Evolutionary conservation across 2,329 filamentous ascomycete genomes (phyloP), one percentile per base, ranked within the genome.

Genomic region (Aureobasidium uvarum): DNA sequence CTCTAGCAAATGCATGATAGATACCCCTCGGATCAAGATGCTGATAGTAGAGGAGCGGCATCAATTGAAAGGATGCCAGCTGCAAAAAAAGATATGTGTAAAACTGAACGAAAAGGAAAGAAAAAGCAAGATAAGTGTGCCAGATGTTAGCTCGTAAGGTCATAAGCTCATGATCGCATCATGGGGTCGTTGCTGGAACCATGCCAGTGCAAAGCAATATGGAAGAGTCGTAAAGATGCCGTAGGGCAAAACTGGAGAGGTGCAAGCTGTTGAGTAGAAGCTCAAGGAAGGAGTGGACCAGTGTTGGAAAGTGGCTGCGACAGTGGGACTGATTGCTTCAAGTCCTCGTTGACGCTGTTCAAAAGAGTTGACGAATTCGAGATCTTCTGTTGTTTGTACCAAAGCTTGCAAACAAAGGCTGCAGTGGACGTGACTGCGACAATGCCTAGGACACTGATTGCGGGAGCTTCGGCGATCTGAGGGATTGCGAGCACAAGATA

Each of bases 381-480:
- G 18, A 14, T 45, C 41, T 48, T 18, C 38, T 64, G 60, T 38
- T 52, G 60, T 46, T 46, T 64, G 50, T 64, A 64, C 60, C 60
- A 64, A 38, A 54, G 50, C 38, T 46, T 54, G 60, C 60, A 54
- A 28, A 28, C 13, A 16, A 46, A 18, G 13, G 18, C 16, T 28
- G 48, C 60, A n/a, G 46, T 3, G 31, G 38, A 6, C 1, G 38
- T 14, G 50, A 64, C n/a, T 10, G 13, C 60, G 14, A 64, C n/a
- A 38, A 45, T 36, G 28, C 38, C 59, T 18, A 64, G n/a, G 4
- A 64, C n/a, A 25, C 20, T 55, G 60, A 38, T 16, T 5, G 28
- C 28, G 41, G 60, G 50, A n/a, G 25, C 38, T 1, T 41, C 20
- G 14, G 41, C 39, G 28, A 38, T 20, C 5, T 23, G 39, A 36